These are phyloP conservation scores for Lentinula raphanica DNA, from an alignment of 768 basidiomycete species.

Conservation along the genomic window DNA sequence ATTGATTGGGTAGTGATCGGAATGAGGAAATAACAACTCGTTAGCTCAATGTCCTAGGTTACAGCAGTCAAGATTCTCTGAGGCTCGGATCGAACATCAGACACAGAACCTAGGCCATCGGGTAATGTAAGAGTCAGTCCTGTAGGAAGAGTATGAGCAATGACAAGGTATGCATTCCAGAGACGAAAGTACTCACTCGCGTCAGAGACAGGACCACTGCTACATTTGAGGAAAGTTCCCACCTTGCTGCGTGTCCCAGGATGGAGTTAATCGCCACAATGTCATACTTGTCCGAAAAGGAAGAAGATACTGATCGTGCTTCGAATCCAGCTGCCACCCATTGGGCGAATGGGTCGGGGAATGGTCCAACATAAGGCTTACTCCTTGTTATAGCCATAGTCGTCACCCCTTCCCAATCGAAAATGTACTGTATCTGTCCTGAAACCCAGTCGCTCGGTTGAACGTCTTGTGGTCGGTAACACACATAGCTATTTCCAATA, in stretches of 20 bases:
- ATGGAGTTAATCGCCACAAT: not conserved
- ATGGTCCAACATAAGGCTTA: not conserved
- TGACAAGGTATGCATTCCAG: too few relatives aligned
- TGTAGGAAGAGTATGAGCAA: too few relatives aligned
- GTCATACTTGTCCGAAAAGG: not conserved
- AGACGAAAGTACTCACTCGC: too few relatives aligned
- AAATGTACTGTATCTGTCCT: conserved; percentile 5
- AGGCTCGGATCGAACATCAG: too few relatives aligned
- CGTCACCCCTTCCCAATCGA: not conserved
- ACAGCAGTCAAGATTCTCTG: too few relatives aligned
- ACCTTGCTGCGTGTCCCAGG: not conserved
- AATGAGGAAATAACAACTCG: too few relatives aligned
- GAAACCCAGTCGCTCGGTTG: not conserved
- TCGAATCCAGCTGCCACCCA: not conserved
- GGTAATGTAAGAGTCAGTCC: too few relatives aligned
- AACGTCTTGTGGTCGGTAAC: not conserved
- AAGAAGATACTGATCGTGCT: not conserved
- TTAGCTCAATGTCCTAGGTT: too few relatives aligned
- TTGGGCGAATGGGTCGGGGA: not conserved
- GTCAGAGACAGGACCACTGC: not conserved
- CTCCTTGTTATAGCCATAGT: not conserved
- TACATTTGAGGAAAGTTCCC: not conserved
- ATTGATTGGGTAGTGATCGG: too few relatives aligned
- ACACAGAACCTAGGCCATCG: too few relatives aligned
- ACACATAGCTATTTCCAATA: conserved; percentile 5